Conservation (phyloP, 805 yeast genomes). For the Maudiozyma serrabonitensis region DNA sequence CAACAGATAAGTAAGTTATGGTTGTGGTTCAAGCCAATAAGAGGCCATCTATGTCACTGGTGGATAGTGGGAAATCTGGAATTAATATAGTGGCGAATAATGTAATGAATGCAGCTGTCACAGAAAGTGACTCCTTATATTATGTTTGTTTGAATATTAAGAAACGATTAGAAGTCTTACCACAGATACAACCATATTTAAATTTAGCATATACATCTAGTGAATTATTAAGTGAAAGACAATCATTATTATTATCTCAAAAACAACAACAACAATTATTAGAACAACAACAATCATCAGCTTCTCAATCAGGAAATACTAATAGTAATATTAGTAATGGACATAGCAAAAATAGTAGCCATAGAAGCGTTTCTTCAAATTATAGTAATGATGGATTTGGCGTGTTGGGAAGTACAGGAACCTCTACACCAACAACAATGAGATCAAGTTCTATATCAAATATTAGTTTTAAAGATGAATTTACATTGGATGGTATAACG, state of each 20-base stretch:
- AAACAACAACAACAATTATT: constrained; percentile 25
- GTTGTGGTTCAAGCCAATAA: constrained; percentile 1
- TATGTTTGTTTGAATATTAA: constrained; percentile 53
- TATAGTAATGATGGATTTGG: constrained; percentile 11
- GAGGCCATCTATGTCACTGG: constrained; percentile 1
- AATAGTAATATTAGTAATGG: neutral
- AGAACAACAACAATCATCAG: constrained; percentile 2
- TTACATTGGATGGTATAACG: constrained; percentile 19
- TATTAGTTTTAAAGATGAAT: constrained; percentile 26
- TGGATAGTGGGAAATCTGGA: constrained; percentile 4
- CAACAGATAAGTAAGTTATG: neutral
- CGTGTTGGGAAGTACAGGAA: neutral
- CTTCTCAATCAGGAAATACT: neutral
- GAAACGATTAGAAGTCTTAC: constrained; percentile 45
- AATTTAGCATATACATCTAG: constrained; percentile 55
- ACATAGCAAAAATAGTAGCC: constrained; percentile 7
- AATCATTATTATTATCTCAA: constrained; percentile 43
- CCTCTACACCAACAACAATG: constrained; percentile 13
- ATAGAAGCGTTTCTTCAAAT: constrained; percentile 14
- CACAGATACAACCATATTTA: constrained; percentile 61
- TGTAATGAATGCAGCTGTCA: constrained; percentile 55
- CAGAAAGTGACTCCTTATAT: constrained; percentile 57
- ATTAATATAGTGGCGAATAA: constrained; percentile 19
- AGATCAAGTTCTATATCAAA: constrained; percentile 30
- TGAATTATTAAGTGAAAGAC: constrained; percentile 63